Base-by-base conservation (phyloP, 225 moss, liverwort and hornwort species). In the Straminergon stramineum region DNA sequence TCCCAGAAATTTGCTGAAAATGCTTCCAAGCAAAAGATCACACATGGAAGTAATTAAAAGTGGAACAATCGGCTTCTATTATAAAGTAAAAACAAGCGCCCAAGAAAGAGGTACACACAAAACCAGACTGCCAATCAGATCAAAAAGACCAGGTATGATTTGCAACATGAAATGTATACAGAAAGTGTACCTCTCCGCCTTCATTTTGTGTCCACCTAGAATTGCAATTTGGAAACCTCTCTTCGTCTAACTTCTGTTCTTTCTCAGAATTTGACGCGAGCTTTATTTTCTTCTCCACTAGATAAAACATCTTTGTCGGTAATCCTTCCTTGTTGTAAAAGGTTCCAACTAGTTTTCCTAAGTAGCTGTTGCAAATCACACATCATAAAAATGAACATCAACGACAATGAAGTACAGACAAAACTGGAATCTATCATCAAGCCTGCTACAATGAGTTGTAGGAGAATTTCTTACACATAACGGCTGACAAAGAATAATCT, bases 181-280 rank as follows among this genome's bases (percentile, higher is more conserved):
- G 6, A 41, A 85, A 87, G 73, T 84, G 43, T 91, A 98, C 98
- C 96, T 98, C 96, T 70, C 98, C 97, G 24, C 97, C 97, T 86
- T 94, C 19, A 75, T 92, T 85, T 85, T 95, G 90, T 64, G 93
- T 90, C 97, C 97, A 99, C 70, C 94, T 94, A 57, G 97, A 97
- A 88, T 94, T 99, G 92, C 99, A 99, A 58, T 95, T 92, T n/a
- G 96, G 96, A 87, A 95, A 97, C 81, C 87, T 91, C 75, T 91
- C 87, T 91, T 97, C 96, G 56, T 99, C 96, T 57, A 91, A 56
- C 86, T 93, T 94, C 74, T 96, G 97, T 79, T 95, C 83, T 65
- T 95, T 86, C 74, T 92, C 91, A n/a, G 92, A 79, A 78, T 87
- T 91, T 37, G 91, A 87, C 27, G 93, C 99, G 85, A 90, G 92